phyloP scores from a whole-genome alignment of 1,284 basidiomycete genomes.

The Marasmius fiardii region DNA sequence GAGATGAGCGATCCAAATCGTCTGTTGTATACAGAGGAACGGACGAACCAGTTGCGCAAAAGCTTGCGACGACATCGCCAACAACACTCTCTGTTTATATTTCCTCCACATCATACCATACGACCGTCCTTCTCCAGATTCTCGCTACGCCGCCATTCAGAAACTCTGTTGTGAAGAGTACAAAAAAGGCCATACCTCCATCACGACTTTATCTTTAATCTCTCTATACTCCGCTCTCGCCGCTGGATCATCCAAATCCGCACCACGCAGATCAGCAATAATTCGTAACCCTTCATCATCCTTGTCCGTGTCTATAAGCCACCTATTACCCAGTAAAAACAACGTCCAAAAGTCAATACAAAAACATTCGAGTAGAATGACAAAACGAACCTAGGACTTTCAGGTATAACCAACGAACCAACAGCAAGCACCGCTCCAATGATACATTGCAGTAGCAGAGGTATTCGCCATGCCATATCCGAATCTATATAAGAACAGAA shows the following conservation, averaged over 20 bases:
- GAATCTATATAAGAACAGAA: conserved; percentile 87
- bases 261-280: conserved; percentile 89
- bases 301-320: conserved; percentile 88
- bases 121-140: conserved; percentile 75
- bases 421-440: conserved; percentile 85
- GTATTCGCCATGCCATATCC: conserved; percentile 81
- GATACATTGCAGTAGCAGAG: conserved; percentile 81
- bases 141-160: too few relatives aligned
- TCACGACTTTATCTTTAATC: conserved; percentile 86
- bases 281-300: conserved; percentile 87
- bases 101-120: conserved; percentile 86
- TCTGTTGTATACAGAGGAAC: not conserved
- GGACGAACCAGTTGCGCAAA: conserved; percentile 85
- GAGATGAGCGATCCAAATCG: conserved; percentile 2
- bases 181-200: conserved; percentile 58
- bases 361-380: not conserved
- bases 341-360: too few relatives aligned
- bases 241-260: conserved; percentile 65
- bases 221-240: conserved; percentile 88
- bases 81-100: conserved; percentile 86
- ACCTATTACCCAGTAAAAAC: conserved; percentile 44
- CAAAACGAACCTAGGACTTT: conserved; percentile 74
- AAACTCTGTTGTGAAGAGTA: too few relatives aligned
- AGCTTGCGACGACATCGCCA: conserved; percentile 97
- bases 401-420: conserved; percentile 89